A percentile compares a stretch with the other conserved stretches of the same genome.
Evolutionary conservation across 805 yeast species (phyloP).

Genomic region (Candida golubevii): DNA sequence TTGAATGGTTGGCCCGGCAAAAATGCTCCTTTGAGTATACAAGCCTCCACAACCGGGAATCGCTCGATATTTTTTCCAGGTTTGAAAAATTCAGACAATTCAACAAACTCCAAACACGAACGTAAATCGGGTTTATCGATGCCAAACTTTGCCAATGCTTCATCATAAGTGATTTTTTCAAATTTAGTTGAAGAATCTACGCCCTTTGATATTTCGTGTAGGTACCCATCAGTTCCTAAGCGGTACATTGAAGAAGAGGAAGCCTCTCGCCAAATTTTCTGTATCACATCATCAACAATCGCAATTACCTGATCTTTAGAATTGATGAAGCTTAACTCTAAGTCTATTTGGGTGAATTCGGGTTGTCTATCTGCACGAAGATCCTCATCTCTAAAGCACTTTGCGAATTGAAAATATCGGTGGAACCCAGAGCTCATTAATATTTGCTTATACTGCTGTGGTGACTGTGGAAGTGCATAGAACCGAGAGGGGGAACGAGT

Average conservation of each 20-base stretch:
- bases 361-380: constrained; percentile 94
- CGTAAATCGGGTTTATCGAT: constrained; percentile 94
- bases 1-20: constrained; percentile 20
- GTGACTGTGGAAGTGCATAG: constrained; percentile 95
- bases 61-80: constrained; percentile 28
- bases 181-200: constrained; percentile 6
- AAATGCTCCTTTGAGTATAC: constrained; percentile 54
- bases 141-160: constrained; percentile 73
- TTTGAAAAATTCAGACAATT: constrained; percentile 40
- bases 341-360: constrained; percentile 94
- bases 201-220: constrained; percentile 19
- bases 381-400: constrained; percentile 95
- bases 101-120: constrained; percentile 47
- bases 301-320: constrained; percentile 59
- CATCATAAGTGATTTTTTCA: constrained; percentile 53
- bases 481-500: constrained; percentile 59
- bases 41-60: constrained; percentile 72
- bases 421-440: constrained; percentile 91
- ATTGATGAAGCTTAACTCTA: constrained; percentile 84
- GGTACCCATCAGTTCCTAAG: constrained; percentile 27
- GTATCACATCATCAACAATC: constrained; percentile 57
- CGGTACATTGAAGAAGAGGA: constrained; percentile 37
- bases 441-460: constrained; percentile 94
- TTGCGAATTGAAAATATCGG: constrained; percentile 84
- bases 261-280: constrained; percentile 50